A percentile compares a stretch with the other conserved stretches of the same genome.
These are phyloP conservation scores for Ogataea nitratoaversa DNA, from an alignment of 805 yeast genomes.

Conservation along the genomic window DNA sequence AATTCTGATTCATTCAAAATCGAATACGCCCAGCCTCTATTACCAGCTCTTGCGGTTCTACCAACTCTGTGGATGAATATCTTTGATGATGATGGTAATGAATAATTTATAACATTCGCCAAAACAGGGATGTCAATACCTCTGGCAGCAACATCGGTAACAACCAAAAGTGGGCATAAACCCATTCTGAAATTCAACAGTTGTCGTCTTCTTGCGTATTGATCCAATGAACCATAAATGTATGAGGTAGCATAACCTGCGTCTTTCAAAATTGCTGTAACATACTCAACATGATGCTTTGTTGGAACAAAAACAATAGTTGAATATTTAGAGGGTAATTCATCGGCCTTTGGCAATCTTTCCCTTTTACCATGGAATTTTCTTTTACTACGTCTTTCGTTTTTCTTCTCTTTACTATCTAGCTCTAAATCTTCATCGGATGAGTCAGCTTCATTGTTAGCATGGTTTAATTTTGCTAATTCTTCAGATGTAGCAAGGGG, in stretches of 20 bases:
- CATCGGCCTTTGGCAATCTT: conserved; percentile 73
- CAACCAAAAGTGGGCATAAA: conserved; percentile 80
- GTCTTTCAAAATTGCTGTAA: conserved; percentile 61
- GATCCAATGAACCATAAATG: conserved; percentile 93
- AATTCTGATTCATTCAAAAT: conserved; percentile 79
- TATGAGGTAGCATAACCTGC: conserved; percentile 84
- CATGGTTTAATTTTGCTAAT: conserved; percentile 44
- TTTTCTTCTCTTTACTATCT: conserved; percentile 30
- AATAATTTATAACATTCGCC: conserved; percentile 89
- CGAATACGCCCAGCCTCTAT: conserved; percentile 96
- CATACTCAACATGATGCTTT: conserved; percentile 94
- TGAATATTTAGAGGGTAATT: conserved; percentile 77
- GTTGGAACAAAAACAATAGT: conserved; percentile 96
- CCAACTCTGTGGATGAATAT: conserved; percentile 97
- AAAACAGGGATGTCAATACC: conserved; percentile 97
- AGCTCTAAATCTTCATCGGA: conserved; percentile 50
- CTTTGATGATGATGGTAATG: conserved; percentile 88
- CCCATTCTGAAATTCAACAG: conserved; percentile 82
- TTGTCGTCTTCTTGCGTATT: conserved; percentile 89
- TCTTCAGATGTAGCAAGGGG: conserved; percentile 77
- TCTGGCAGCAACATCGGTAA: conserved; percentile 97
- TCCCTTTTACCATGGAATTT: conserved; percentile 41
- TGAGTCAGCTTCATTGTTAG: conserved; percentile 45
- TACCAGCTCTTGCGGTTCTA: conserved; percentile 99
- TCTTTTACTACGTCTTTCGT: conserved; percentile 26